A percentile compares a stretch with the other conserved stretches of the same genome.
phyloP scores from a whole-genome alignment of 164 flowering plant genomes.

The Protea cynaroides region DNA sequence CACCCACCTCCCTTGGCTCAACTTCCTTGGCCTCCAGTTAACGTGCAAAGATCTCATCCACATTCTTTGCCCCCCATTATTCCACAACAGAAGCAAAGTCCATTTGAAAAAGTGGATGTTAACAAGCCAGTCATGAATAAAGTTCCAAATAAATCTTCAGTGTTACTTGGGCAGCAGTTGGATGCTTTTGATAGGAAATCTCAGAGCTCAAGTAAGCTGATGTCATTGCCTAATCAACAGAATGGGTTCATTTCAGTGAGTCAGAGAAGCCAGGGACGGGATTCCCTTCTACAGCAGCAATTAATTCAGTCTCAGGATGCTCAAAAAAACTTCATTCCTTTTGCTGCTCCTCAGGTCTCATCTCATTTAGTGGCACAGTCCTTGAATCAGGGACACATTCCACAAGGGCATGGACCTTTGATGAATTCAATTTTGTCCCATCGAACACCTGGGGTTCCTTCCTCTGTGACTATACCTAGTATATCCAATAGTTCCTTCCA shows the following conservation, averaged over 20 bases:
- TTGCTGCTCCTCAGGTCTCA: slow-evolving; percentile 15
- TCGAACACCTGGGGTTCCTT: slow-evolving; percentile 28
- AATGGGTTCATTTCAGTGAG: slow-evolving; percentile 21
- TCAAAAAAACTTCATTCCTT: slow-evolving; percentile 23
- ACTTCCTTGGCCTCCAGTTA: slow-evolving; percentile 32
- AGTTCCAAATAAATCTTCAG: slow-evolving; percentile 23
- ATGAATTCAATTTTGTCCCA: slow-evolving; percentile 19
- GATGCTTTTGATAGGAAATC: slow-evolving; percentile 25
- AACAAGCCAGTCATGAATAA: slow-evolving; percentile 27
- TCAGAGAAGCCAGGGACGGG: slow-evolving; percentile 32
- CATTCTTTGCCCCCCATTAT: slow-evolving; percentile 16
- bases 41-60: slow-evolving; percentile 27
- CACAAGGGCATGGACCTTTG: slow-evolving; percentile 34
- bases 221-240: slow-evolving; percentile 28
- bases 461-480: slow-evolving; percentile 26
- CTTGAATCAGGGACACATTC: slow-evolving; percentile 29
- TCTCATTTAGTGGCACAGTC: slow-evolving; percentile 26
- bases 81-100: slow-evolving; percentile 35
- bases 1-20: slow-evolving; percentile 14
- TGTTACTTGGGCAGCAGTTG: slow-evolving; percentile 29
- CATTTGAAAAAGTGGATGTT: slow-evolving; percentile 31
- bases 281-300: slow-evolving; percentile 26
- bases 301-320: slow-evolving; percentile 30
- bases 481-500: slow-evolving; percentile 31
- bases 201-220: slow-evolving; percentile 15